Evolutionary conservation across 805 yeast species (phyloP).

Genomic region (Priceomyces medius): DNA sequence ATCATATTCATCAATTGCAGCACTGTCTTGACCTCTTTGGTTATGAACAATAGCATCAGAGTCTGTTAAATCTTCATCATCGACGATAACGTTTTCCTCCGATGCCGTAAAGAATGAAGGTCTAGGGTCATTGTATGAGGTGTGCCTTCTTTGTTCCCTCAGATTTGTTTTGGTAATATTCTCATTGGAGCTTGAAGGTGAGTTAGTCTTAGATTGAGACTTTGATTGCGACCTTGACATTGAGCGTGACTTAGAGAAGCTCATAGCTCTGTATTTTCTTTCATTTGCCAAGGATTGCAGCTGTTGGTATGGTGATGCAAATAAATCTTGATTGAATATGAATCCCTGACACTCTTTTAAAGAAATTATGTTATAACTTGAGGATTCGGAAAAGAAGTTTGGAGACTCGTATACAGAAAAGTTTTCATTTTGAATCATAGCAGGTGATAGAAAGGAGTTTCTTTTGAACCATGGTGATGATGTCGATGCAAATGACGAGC

Average conservation of each 20-base stretch:
- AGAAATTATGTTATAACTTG: conserved; percentile 39
- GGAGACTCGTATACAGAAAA: conserved; percentile 52
- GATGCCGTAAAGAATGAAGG: conserved; percentile 16
- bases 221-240: conserved; percentile 5
- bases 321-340: conserved; percentile 72
- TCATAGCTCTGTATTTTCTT: conserved; percentile 24
- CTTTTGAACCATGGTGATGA: conserved; percentile 57
- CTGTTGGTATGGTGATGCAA: conserved; percentile 71
- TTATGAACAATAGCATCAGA: conserved; percentile 7
- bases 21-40: conserved; percentile 8
- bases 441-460: conserved; percentile 53
- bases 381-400: conserved; percentile 27
- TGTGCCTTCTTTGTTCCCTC: conserved; percentile 26
- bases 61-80: conserved; percentile 18
- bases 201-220: conserved; percentile 4
- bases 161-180: conserved; percentile 3
- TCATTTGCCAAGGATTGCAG: conserved; percentile 37
- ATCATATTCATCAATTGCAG: conserved; percentile 17
- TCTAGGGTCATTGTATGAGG: conserved; percentile 26
- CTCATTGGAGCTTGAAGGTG: conserved; percentile 6
- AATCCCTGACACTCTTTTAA: conserved; percentile 71
- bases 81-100: conserved; percentile 15
- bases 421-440: conserved; percentile 58
- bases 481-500: conserved; percentile 31
- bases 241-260: conserved; percentile 17